Base-by-base conservation (phyloP, 805 yeast species). In the Deakozyma indianensis region DNA sequence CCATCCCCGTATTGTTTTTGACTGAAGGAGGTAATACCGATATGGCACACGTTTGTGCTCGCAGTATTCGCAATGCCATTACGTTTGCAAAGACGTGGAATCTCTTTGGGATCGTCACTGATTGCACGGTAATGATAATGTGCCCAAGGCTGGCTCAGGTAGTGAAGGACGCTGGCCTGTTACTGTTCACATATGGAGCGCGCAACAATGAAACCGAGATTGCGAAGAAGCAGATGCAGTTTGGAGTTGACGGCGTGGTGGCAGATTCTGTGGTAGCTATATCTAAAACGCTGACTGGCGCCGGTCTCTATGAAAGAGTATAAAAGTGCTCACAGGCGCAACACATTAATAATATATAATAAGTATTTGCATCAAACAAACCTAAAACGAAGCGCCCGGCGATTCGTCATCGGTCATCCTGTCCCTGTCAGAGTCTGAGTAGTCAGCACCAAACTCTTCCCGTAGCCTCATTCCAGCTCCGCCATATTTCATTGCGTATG, bases 111-210 rank as follows among this genome's bases (percentile, higher is more conserved):
- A 79, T 90, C 49, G 97, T 90, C 2, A 77, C 88, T 40, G 96
- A 92, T 5, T 88, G 95, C 3, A 73, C 75, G 42, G 86, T 96
- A 0, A 70, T 90, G 46, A 79, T 90, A 16, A 74, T 75, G 58
- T 83, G 95, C 51, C 97, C 97, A 20, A 69, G 96, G 48, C 73
- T 90, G 51, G 88, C 94, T 0, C 78, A 78, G 50, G 95, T 84
- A n/a, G 94, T 90, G 24, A 90, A 90, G 60, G 78, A 86, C 14
- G 76, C 83, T 43, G 96, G 96, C 0, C 70, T 90, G 51, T 96
- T 88, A 9, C 88, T 95, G 63, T 90, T 90, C 47, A 84, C 96
- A 0, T 90, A 90, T 55, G 97, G 97, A 23, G 71, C 74, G 1
- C 71, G 74, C 58, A 90, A 90, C 61, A 90, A 90, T 56, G 78